Base-by-base conservation (phyloP, 2,329 filamentous ascomycete species). In the Passalora sequoiae region DNA sequence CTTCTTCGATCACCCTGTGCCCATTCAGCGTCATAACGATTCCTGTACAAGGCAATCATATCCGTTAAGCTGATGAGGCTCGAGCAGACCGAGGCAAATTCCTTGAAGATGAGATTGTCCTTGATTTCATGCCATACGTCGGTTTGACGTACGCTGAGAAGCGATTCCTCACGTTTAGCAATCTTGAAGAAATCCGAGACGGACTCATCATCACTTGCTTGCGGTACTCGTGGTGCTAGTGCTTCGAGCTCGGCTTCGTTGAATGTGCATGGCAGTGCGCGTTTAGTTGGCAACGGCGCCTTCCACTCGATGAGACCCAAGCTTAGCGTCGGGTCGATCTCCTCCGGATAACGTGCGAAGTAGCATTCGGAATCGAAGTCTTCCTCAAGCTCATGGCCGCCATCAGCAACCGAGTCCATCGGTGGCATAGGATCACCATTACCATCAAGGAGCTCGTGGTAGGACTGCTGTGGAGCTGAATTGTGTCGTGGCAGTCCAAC, bases 171-270 rank as follows among this genome's bases (percentile, higher is more conserved):
- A 2, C 64, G 61, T 43, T 67, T 69, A 9, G 67, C 63, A 3
- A 61, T 49, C 4, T 63, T 66, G 50, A 74, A 71, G 47, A 76
- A 76, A 39, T 71, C 67, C 1, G 74, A 77, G 3, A 74, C 66
- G 27, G 69, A 72, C 37, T 68, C 66, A 10, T 68, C 69, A 19
- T 70, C 66, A 16, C 56, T 54, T 5, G 67, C 49, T 31, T 55
- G 59, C 13, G 65, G 58, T 2, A 62, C 59, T 7, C 62, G 59
- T 10, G 66, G 64, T 17, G 66, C 65, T 31, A 67, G 37, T 16
- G 66, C 65, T 44, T 68, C 66, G 36, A 69, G 59, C 51, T 72
- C 69, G 10, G 68, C 69, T 53, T 71, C 66, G 3, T 55, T 58
- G 36, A 65, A 72, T 1, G 65, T 69, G 1, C 67, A 59, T 13